phyloP scores from a whole-genome alignment of 306 rosid genomes.

The Fagus sylvatica region DNA sequence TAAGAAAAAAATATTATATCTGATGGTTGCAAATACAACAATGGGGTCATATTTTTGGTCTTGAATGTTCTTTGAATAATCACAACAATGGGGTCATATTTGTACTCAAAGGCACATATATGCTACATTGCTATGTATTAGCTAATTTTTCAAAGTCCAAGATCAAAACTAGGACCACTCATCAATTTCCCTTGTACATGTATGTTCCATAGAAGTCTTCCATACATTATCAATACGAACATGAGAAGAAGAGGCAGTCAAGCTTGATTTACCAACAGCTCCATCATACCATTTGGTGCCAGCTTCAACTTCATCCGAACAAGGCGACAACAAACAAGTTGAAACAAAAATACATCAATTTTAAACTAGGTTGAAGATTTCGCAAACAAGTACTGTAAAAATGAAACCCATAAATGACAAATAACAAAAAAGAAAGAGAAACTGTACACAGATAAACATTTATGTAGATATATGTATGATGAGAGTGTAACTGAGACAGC shows the following conservation, averaged over 20 bases:
- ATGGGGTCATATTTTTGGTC: not conserved
- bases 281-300: conserved; percentile 28
- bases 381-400: conserved; percentile 6
- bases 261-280: conserved; percentile 26
- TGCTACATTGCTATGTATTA: not conserved
- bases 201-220: conserved; percentile 33
- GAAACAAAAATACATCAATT: conserved; percentile 17
- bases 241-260: conserved; percentile 23
- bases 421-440: conserved; percentile 9
- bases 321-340: conserved; percentile 28
- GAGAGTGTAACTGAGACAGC: not conserved
- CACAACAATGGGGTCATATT: too few relatives aligned
- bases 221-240: conserved; percentile 26
- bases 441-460: not conserved
- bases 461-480: not conserved
- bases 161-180: conserved; percentile 71
- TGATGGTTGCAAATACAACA: not conserved
- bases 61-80: not conserved
- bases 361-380: conserved; percentile 20
- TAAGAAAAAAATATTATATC: not conserved
- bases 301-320: conserved; percentile 37
- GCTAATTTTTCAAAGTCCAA: conserved; percentile 57
- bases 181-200: conserved; percentile 27
- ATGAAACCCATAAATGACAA: conserved; percentile 21
- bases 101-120: too few relatives aligned